A percentile compares a stretch with the other conserved stretches of the same genome.
Conservation (phyloP, 768 basidiomycete genomes). For the Psilocybe tampanensis region DNA sequence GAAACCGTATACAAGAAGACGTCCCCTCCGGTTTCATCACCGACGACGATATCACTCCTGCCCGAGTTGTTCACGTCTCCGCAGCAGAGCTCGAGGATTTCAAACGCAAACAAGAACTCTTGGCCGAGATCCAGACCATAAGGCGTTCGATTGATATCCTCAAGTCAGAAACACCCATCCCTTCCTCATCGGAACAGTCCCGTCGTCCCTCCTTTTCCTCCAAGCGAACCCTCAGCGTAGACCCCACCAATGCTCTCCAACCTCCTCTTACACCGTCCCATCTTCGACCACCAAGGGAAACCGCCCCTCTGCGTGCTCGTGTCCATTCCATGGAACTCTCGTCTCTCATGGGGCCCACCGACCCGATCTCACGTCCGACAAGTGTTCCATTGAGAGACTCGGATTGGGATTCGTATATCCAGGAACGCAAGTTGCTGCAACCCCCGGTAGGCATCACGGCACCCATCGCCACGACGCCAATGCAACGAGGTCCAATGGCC, state of each 20-base stretch:
- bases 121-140: constrained; percentile 79
- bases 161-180: constrained; percentile 69
- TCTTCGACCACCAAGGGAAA: constrained; percentile 68
- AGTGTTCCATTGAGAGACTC: constrained; percentile 73
- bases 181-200: constrained; percentile 56
- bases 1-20: constrained; percentile 71
- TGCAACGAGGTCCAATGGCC: constrained; percentile 55
- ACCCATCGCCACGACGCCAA: constrained; percentile 62
- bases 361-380: constrained; percentile 66
- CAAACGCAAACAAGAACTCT: constrained; percentile 68
- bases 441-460: constrained; percentile 80
- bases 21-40: constrained; percentile 74
- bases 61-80: constrained; percentile 17
- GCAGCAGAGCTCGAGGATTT: constrained; percentile 49
- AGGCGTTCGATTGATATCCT: constrained; percentile 78
- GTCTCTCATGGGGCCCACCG: constrained; percentile 47
- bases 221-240: constrained; percentile 68
- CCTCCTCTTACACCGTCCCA: constrained; percentile 42
- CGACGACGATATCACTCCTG: constrained; percentile 30
- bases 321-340: constrained; percentile 76
- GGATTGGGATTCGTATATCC: constrained; percentile 89
- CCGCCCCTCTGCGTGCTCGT: constrained; percentile 68
- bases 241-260: constrained; percentile 49
- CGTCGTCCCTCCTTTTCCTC: constrained; percentile 69
- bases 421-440: constrained; percentile 82